Evolutionary conservation across 108 stramenopile species (phyloP).

Genomic region (Nitzschia sp.): DNA sequence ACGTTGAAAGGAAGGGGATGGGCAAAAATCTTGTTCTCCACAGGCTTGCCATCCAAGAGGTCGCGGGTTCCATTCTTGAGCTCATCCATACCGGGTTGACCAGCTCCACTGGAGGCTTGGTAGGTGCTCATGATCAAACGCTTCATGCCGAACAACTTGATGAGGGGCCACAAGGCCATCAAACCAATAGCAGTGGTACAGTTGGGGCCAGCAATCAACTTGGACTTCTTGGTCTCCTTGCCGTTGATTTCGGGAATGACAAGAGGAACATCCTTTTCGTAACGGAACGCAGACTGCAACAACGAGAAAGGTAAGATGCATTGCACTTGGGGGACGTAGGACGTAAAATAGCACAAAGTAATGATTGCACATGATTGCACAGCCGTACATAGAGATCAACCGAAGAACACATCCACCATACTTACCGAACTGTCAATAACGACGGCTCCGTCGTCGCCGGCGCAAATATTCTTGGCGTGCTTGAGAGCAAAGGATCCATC

Average conservation of each 20-base stretch:
- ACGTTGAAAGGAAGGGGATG: conserved; percentile 98
- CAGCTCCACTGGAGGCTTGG: conserved; percentile 90
- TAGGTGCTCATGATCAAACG: conserved; percentile 94
- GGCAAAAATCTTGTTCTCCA: conserved; percentile 85
- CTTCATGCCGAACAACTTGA: conserved; percentile 88
- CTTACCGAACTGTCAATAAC: conserved; percentile 84
- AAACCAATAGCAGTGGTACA: conserved; percentile 98
- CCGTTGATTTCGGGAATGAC: conserved; percentile 97
- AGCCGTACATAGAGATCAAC: neutral
- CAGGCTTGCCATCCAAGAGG: conserved; percentile 44
- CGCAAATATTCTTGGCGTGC: conserved; percentile 70
- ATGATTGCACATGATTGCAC: neutral
- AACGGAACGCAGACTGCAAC: conserved; percentile 89
- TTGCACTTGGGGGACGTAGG: too few species aligned
- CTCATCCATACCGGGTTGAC: conserved; percentile 96
- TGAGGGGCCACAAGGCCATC: conserved; percentile 94
- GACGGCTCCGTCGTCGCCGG: conserved; percentile 69
- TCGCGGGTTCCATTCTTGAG: conserved; percentile 76
- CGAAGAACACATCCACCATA: neutral
- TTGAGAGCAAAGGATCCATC: conserved; percentile 82
- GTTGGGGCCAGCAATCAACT: conserved; percentile 97
- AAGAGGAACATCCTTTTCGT: conserved; percentile 90
- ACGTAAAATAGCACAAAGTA: neutral
- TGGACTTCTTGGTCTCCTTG: conserved; percentile 80
- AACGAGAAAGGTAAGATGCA: neutral